These are phyloP conservation scores for thale cress (Arabidopsis thaliana) DNA, from an alignment of 345 rosid genomes.

Conservation along the genomic window TAIR10.1 NC_003070.9:6179001-6179500, in stretches of 20 bases:
- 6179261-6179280: neutral
- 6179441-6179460: constrained; percentile 18
- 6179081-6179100: constrained; percentile 25
- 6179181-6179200: constrained; percentile 21
- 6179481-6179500: neutral
- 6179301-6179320: neutral
- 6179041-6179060: constrained; percentile 40
- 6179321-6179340: neutral
- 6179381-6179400: neutral
- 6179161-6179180: constrained; percentile 24
- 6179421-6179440: constrained; percentile 15
- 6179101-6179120: constrained; percentile 15
- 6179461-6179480: neutral
- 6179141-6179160: constrained; percentile 34
- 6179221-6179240: neutral
- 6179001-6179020: constrained; percentile 54
- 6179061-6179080: constrained; percentile 21
- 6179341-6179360: neutral
- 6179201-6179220: neutral
- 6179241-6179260: neutral
- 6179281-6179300: neutral
- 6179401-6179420: neutral
- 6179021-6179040: constrained; percentile 61
- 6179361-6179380: neutral
- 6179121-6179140: constrained; percentile 23